Evolutionary conservation across 805 yeast genomes (phyloP).

Genomic region (Cyberlindnera euphorbiae): DNA sequence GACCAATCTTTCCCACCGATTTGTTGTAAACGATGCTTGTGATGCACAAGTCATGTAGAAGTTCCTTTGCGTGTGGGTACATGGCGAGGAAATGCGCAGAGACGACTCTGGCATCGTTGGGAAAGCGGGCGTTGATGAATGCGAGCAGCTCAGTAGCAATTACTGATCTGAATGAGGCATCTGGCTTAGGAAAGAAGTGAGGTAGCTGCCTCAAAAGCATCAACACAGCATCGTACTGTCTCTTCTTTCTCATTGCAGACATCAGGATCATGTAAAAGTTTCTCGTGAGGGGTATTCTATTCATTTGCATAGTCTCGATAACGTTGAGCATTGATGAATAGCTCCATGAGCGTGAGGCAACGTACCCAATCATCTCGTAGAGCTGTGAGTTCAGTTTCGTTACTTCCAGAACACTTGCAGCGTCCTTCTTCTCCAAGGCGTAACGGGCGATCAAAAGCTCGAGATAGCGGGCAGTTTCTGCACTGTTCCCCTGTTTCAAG

Average conservation of each 20-base stretch:
- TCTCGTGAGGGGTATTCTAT: constrained; percentile 11
- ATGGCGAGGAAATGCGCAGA: constrained; percentile 22
- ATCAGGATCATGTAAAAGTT: constrained; percentile 16
- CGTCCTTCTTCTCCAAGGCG: constrained; percentile 2
- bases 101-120: constrained; percentile 16
- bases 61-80: constrained; percentile 9
- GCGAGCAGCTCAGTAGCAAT: constrained; percentile 17
- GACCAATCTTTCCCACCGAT: background rate
- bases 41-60: constrained; percentile 18
- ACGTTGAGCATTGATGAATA: constrained; percentile 11
- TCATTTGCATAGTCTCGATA: constrained; percentile 13
- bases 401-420: background rate
- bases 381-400: constrained; percentile 3
- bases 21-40: constrained; percentile 12
- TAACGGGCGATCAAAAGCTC: constrained; percentile 8
- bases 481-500: constrained; percentile 1
- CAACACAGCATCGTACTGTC: constrained; percentile 16
- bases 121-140: constrained; percentile 16
- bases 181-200: constrained; percentile 9
- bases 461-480: constrained; percentile 3
- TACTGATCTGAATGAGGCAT: constrained; percentile 2
- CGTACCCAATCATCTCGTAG: constrained; percentile 19
- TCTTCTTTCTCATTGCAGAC: constrained; percentile 17
- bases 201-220: constrained; percentile 16
- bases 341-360: constrained; percentile 14